Conservation (phyloP, 768 basidiomycete genomes). For the Termitomyces sp. region DNA sequence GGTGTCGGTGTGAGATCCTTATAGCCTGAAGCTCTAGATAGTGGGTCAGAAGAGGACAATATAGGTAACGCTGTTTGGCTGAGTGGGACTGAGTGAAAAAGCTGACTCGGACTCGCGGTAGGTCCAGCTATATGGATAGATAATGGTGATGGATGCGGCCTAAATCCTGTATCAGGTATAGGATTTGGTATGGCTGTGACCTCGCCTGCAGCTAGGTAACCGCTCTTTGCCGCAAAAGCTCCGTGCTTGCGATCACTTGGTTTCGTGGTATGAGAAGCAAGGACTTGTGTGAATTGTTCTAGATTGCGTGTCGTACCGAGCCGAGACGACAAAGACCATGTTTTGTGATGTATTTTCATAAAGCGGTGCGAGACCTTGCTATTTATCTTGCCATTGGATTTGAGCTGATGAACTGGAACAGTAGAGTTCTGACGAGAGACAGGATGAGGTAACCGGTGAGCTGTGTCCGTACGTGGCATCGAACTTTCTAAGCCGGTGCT, state of each 20-base stretch:
- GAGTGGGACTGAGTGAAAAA: conserved; percentile 11
- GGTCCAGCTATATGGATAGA: conserved; percentile 24
- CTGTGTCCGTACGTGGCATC: conserved; percentile 13
- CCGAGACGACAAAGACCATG: background rate
- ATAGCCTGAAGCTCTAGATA: conserved; percentile 16
- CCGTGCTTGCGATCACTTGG: conserved; percentile 14
- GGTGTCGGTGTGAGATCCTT: conserved; percentile 8
- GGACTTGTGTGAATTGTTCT: background rate
- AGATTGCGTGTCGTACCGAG: background rate
- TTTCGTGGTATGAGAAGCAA: background rate
- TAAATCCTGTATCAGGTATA: conserved; percentile 38
- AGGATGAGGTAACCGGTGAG: conserved; percentile 13
- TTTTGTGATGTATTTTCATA: conserved; percentile 12
- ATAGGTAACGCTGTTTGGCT: conserved; percentile 13
- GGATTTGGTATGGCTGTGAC: conserved; percentile 44
- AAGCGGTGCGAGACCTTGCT: conserved; percentile 14
- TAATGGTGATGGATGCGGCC: conserved; percentile 11
- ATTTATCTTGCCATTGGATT: background rate
- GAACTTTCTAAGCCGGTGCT: background rate
- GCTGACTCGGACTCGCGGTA: conserved; percentile 19
- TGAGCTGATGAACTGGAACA: background rate
- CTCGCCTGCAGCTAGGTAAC: conserved; percentile 20
- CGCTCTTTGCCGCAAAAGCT: conserved; percentile 14
- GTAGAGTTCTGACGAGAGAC: conserved; percentile 4
- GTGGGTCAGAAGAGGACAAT: conserved; percentile 20